Base-by-base conservation (phyloP, 1,284 basidiomycete genomes). In the Trametes sp. region DNA sequence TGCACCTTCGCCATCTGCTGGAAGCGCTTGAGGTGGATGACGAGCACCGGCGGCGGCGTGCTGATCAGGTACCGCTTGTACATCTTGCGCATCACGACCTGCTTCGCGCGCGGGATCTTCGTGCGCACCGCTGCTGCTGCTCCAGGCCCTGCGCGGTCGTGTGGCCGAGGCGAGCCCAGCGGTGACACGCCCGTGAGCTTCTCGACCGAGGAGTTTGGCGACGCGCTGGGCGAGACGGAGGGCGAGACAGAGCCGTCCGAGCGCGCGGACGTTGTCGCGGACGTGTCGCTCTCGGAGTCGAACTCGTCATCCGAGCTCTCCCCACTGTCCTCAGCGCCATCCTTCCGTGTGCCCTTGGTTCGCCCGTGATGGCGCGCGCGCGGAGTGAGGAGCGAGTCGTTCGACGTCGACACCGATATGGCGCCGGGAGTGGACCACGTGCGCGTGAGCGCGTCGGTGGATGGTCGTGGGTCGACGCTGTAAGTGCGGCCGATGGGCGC, bases 51-150 rank as follows among this genome's bases (percentile, higher is more conserved):
- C 0, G 96, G 96, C 0, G 94, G 90, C 0, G 84, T 86, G 5
- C 91, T 87, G 71, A 98, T 93, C 63, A 98, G 87, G 76, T 97
- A 98, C 9, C 96, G 90, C 78, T 98, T 98, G 79, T 94, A 95
- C 16, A 95, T 95, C 8, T 92, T 84, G 1, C 93, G 87, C 74
- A 92, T 83, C 54, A 97, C 81, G 60, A 89, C 84, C 48, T 88
- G 88, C 66, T 90, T 87, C 3, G 85, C 78, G 67, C 76, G 75
- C 11, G 79, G 78, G 6, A 79, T 63, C 35, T 74, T 74, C 8
- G 68, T 65, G 63, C 62, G 61, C 35, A 64, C 58, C 29, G 19
- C 61, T 33, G 4, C 31, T 13, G 24, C 42, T 9, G 31, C 11
- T 8, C 28, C 28, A 33, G 8, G 48, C 19, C 28, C 26, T 38